Evolutionary conservation across 257 asterid genomes (phyloP), one percentile per base, ranked within the genome.

Genomic region (Paulownia fortunei): DNA sequence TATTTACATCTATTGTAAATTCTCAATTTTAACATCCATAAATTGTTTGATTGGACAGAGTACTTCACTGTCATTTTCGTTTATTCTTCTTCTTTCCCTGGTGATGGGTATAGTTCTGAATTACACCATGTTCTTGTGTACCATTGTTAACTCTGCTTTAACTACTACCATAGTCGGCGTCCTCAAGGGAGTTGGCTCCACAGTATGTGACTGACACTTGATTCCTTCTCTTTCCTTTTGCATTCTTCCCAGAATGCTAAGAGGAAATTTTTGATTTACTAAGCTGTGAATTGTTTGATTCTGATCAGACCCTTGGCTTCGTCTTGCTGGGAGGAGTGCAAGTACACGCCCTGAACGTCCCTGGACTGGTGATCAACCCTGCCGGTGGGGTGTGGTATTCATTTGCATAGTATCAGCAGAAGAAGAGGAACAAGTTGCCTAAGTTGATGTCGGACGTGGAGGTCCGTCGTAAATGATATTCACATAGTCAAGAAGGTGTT

Each of bases 121-220:
- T 87, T 96, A 93, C 89, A 96, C 98, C n/a, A 96, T 96, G 99
- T 96, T 96, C 87, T 83, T 92, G 85, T 96, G 99, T 56, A 96
- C 99, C 46, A 89, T 96, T 5, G 97, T 96, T 75, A 96, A 96
- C 88, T 96, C 99, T 5, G 99, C 99, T 64, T 86, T 96, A 78
- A 96, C 99, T 7, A 96, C 99, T 2, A 96, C 99, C 65, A 96
- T 96, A 42, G 99, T 96, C 51, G 99, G 99, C 11, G 99, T 96
- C 70, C 97, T 96, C 87, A 96, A 96, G 79, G 99, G 99, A 62
- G 99, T 93, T 8, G 97, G 96, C 59, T 93, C 99, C 73, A 96
- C 97, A 69, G 99, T 95, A 90, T 0, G 94, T 82, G 0, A 55
- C 37, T 65, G 34, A 15, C 27, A 41, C 32, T 55, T 19, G 1